Evolutionary conservation across 805 yeast genomes (phyloP), one percentile per base, ranked within the genome.

Genomic region (Grigorovia yakushimaensis): DNA sequence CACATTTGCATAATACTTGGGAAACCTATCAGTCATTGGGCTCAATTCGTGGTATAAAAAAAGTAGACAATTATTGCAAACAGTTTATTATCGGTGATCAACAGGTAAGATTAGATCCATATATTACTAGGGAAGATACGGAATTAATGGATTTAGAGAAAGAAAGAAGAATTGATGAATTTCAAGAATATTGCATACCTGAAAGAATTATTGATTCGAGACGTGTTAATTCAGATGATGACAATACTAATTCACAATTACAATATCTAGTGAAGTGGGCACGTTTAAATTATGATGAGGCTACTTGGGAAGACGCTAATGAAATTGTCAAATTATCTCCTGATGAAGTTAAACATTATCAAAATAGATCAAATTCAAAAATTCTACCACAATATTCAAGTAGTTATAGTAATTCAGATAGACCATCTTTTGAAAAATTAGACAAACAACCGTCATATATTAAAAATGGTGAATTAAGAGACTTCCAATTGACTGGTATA

Each of bases 1-100:
- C 97, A 13, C 98, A 93, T 68, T 72, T 93, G 51, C 99, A 93
- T 67, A 93, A 91, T 64, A 82, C 96, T 0, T 93, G 97, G 97
- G 96, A 89, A 62, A 63, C 77, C 2, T 88, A 83, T 66, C 67
- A 65, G 11, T 64, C 67, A 2, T 59, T 82, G 44, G 75, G 74
- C 42, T 23, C 40, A 5, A 51, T 72, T 51, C 82, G 82, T 61
- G 98, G 99, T 40, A 72, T 78, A 55, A 86, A 95, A 63, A 82
- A 83, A 54, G 76, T 93, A 19, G 98, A 91, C 50, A 93, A 93
- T 66, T 93, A 88, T 65, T 83, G 89, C 61, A 84, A 82, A 59
- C 88, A 83, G 57, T 79, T 68, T 58, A 79, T 93, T 47, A 68
- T 85, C 6, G 67, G 76, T 49, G 96, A 89, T 59, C 77, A 78